A percentile compares a stretch with the other conserved stretches of the same genome.
Conservation (phyloP, 179 eudicot species). For the Heliamphora ciliata region DNA sequence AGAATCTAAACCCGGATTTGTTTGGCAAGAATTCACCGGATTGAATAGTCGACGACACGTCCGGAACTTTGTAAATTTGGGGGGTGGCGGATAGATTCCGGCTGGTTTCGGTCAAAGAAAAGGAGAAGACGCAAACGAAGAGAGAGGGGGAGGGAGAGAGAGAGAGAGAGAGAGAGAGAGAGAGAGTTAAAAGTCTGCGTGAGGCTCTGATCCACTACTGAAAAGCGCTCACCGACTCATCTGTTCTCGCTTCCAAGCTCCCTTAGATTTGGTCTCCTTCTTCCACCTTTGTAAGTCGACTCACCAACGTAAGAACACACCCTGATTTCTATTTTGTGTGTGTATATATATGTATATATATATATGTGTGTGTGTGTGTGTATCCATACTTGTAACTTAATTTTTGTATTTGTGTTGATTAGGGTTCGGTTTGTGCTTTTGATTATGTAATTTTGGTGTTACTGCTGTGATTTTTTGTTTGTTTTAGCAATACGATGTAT, state of each 20-base stretch:
- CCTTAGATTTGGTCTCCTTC: neutral
- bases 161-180: slow-evolving; percentile 13
- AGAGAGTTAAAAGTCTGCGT: slow-evolving; percentile 6
- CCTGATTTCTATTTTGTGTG: neutral
- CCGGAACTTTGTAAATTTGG: slow-evolving; percentile 7
- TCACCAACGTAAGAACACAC: slow-evolving; percentile 3
- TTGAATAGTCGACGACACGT: slow-evolving; percentile 2
- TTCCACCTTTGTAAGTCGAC: neutral
- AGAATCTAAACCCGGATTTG: slow-evolving; percentile 14
- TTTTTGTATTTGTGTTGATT: neutral
- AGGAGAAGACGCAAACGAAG: slow-evolving; percentile 9
- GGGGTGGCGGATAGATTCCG: slow-evolving; percentile 16
- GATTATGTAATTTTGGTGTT: neutral
- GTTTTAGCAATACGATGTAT: neutral
- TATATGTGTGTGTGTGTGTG: too few species aligned
- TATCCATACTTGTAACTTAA: too few species aligned
- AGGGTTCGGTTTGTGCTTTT: neutral
- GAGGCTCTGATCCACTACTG: neutral
- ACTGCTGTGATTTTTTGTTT: neutral
- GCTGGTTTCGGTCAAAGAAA: slow-evolving; percentile 22
- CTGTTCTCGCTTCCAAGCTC: neutral
- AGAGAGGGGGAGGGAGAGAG: slow-evolving; percentile 11
- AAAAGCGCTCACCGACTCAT: neutral
- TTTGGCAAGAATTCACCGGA: neutral
- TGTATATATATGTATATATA: neutral